Evolutionary conservation across 2,329 filamentous ascomycete genomes (phyloP).

Genomic region (Pestalotiopsis sp.): DNA sequence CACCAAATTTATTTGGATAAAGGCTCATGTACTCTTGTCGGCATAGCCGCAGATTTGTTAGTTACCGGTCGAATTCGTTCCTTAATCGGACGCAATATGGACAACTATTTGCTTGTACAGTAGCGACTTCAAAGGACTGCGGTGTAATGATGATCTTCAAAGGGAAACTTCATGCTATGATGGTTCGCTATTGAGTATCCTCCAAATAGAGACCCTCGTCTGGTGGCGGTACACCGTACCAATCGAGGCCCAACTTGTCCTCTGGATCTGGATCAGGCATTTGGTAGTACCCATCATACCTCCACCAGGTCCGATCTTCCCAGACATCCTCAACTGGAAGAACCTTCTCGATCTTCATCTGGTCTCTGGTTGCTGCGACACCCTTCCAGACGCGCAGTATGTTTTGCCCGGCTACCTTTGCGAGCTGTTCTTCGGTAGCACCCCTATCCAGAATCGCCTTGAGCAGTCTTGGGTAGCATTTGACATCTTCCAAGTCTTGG

Average conservation of each 20-base stretch:
- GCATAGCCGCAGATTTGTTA: no score
- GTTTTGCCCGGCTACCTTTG: slow-evolving; percentile 39
- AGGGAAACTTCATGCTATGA: background rate
- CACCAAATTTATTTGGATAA: no score
- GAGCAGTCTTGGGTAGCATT: slow-evolving; percentile 21
- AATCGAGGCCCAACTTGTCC: slow-evolving; percentile 32
- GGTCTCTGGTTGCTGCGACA: slow-evolving; percentile 25
- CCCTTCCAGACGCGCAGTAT: slow-evolving; percentile 36
- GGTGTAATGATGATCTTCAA: no score
- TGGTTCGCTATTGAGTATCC: background rate
- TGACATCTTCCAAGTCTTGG: slow-evolving; percentile 28
- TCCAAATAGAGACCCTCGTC: slow-evolving; percentile 26
- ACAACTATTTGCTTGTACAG: no score
- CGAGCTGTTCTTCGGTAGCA: slow-evolving; percentile 38
- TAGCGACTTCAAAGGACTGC: no score
- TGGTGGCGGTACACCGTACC: slow-evolving; percentile 28
- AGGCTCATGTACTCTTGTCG: no score
- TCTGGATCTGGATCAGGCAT: slow-evolving; percentile 36
- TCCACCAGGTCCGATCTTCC: slow-evolving; percentile 35
- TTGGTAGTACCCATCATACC: slow-evolving; percentile 33
- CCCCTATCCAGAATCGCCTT: slow-evolving; percentile 39
- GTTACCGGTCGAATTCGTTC: no score
- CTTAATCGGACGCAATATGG: no score
- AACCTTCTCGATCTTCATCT: slow-evolving; percentile 32
- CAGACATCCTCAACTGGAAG: slow-evolving; percentile 37